Evolutionary conservation across 441 rosid species (phyloP), one percentile per base, ranked within the genome.

Genomic region (Arabidopsis hybrid): DNA sequence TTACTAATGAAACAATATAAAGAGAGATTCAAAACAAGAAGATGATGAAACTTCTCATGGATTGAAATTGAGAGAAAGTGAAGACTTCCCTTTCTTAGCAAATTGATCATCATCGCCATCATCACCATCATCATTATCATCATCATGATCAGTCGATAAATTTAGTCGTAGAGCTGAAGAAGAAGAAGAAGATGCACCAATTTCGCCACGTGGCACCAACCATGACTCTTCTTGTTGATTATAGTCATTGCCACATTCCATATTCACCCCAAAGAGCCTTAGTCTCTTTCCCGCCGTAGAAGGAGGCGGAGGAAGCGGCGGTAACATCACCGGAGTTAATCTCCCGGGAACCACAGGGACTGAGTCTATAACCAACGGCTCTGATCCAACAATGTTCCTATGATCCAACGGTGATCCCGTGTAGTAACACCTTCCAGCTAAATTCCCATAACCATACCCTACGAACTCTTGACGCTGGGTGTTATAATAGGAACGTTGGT

Each of bases 1-100:
- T 69, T 57, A 75, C 62, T 75, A 69, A 62, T 46, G 63, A 55
- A 76, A 34, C 34, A 62, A 52, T 47, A 47, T 46, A 47, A 57
- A 45, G 45, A 63, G 8, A 51, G 42, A 58, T 45, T n/a, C 65
- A 39, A 66, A 67, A 77, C 63, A 67, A 47, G 69, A 50, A 39
- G 39, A 47, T 34, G 60, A 69, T 49, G 67, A 66, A 66, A 49
- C 39, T 66, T 62, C 39, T 88, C 80, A 91, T 73, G 81, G 86
- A 83, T 83, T 88, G 77, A 88, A 85, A 86, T 91, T 86, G 78
- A 86, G 81, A 75, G 88, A 87, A 78, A 86, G 77, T 63, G 89
- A 78, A 71, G 85, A 81, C 84, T 89, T 91, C 74, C 94, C 97
- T 82, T 89, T 91, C 83, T 86, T 87, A 40, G 89, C 82, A 78